Evolutionary conservation across 352 stramenopile species (phyloP).

Genomic region (Globisporangium alternatum): DNA sequence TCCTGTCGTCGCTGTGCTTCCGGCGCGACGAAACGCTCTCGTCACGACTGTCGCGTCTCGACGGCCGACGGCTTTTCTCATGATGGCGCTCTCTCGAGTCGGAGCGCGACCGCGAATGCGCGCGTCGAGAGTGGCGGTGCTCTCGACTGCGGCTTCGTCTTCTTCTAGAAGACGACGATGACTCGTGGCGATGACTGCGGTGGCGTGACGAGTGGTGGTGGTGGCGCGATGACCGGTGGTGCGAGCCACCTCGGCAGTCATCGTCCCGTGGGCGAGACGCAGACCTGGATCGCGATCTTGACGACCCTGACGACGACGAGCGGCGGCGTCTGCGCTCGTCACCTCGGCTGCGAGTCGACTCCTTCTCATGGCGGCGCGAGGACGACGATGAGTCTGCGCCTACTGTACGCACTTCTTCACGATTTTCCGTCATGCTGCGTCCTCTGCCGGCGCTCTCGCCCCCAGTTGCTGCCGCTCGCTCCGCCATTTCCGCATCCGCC

Average conservation of each 20-base stretch:
- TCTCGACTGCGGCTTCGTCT: constrained; percentile 21
- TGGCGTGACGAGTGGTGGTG: constrained; percentile 12
- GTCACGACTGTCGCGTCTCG: constrained; percentile 18
- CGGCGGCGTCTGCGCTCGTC: constrained; percentile 4
- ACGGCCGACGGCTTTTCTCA: constrained; percentile 22
- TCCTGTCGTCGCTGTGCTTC: constrained; percentile 12
- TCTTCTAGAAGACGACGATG: constrained; percentile 9
- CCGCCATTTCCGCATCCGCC: constrained; percentile 7
- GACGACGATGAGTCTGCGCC: not conserved
- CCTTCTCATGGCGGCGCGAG: not conserved
- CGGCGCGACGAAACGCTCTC: constrained; percentile 17
- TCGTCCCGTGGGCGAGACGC: constrained; percentile 17
- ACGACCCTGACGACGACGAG: constrained; percentile 3
- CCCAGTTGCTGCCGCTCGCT: not conserved
- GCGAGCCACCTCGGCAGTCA: not conserved
- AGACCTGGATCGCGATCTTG: constrained; percentile 23
- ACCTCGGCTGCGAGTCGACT: not conserved
- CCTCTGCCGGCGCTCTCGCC: not conserved
- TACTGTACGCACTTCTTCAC: not conserved
- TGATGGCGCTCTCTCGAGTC: constrained; percentile 21
- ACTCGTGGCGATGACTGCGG: constrained; percentile 8
- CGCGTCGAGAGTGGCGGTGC: constrained; percentile 10
- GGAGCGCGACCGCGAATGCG: constrained; percentile 17
- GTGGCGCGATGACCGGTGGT: constrained; percentile 1
- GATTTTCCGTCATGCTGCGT: not conserved